These are phyloP conservation scores for Metschnikowia reukaufii DNA, from an alignment of 805 yeast species.

Conservation along the genomic window DNA sequence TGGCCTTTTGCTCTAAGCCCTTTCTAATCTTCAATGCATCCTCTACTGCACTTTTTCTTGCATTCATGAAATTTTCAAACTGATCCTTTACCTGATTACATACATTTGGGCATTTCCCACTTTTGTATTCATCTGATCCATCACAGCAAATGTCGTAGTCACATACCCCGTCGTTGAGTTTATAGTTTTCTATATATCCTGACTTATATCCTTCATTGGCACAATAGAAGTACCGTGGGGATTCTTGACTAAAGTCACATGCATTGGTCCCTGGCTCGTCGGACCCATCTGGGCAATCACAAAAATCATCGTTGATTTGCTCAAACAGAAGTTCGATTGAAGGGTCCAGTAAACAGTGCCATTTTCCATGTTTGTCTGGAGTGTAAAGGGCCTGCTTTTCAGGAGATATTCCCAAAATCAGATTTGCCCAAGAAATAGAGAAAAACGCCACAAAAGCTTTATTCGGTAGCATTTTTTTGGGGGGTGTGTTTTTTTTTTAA, in stretches of 20 bases:
- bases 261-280: constrained; percentile 97
- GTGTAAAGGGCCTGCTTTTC: constrained; percentile 44
- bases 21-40: constrained; percentile 31
- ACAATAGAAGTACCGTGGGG: constrained; percentile 61
- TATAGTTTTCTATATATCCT: constrained; percentile 58
- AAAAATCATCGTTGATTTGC: constrained; percentile 82
- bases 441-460: constrained; percentile 1
- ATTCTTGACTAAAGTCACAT: constrained; percentile 44
- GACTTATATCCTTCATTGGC: constrained; percentile 70
- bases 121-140: constrained; percentile 78
- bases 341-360: constrained; percentile 72
- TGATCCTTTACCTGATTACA: constrained; percentile 52
- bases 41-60: constrained; percentile 9
- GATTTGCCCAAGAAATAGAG: constrained; percentile 1
- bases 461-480: constrained; percentile 2
- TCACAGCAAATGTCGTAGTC: constrained; percentile 91
- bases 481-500: too few species aligned
- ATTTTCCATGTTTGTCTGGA: constrained; percentile 51
- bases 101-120: constrained; percentile 50
- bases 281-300: constrained; percentile 97
- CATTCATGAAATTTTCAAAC: constrained; percentile 20
- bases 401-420: constrained; percentile 38
- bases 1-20: constrained; percentile 26
- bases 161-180: constrained; percentile 88
- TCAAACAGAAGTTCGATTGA: constrained; percentile 56